A percentile compares a stretch with the other conserved stretches of the same genome.
These are phyloP conservation scores for Amaranthus cruentus DNA, from an alignment of 148 eudicot species.

Conservation along the genomic window DNA sequence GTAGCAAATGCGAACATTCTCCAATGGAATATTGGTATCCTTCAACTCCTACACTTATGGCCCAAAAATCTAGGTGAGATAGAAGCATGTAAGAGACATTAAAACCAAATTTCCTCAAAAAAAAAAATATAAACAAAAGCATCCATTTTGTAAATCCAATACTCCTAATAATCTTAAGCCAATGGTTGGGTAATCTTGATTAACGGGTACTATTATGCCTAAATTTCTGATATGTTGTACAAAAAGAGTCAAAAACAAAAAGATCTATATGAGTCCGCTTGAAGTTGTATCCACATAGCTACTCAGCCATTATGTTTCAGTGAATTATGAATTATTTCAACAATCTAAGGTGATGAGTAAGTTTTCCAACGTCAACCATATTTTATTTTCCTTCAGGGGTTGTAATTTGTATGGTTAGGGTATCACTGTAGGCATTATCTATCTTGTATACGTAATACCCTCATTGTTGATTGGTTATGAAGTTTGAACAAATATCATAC, in stretches of 20 bases:
- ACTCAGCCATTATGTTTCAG: neutral
- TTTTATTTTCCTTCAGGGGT: too few species aligned
- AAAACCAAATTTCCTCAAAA: neutral
- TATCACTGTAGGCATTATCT: too few species aligned
- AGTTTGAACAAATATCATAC: too few species aligned
- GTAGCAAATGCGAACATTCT: conserved; percentile 78
- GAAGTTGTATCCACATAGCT: neutral
- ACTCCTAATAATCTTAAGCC: neutral
- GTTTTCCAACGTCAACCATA: neutral
- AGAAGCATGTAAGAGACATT: neutral
- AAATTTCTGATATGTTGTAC: neutral
- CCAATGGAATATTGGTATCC: conserved; percentile 45
- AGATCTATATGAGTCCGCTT: neutral
- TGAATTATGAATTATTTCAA: too few species aligned
- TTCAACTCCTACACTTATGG: conserved; percentile 54
- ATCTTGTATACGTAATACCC: too few species aligned
- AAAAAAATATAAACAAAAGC: neutral
- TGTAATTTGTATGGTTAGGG: too few species aligned
- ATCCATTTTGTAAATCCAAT: neutral
- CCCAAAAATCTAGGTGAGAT: neutral
- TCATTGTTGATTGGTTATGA: too few species aligned
- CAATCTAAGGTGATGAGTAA: too few species aligned
- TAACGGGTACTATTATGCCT: neutral
- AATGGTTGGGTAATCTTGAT: too few species aligned
- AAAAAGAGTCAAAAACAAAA: neutral